Conservation (phyloP, 2,329 filamentous ascomycete genomes). For the Plectosphaerella sp. region DNA sequence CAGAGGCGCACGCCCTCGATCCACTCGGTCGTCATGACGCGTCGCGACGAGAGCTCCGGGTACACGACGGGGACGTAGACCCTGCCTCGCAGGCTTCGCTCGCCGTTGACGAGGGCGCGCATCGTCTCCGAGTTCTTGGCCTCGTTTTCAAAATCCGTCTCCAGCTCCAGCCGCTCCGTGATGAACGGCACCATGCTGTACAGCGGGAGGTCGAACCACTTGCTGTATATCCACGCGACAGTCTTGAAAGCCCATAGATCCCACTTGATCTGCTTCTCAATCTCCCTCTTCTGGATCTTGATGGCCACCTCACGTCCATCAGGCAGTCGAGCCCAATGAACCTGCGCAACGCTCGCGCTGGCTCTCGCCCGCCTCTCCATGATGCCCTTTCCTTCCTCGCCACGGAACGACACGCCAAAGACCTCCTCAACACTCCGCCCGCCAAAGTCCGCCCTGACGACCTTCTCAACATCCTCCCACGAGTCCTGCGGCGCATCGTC, state of each 20-base stretch:
- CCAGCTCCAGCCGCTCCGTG: slow-evolving; percentile 82
- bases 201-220: slow-evolving; percentile 88
- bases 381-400: slow-evolving; percentile 62
- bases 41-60: slow-evolving; percentile 72
- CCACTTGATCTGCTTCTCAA: slow-evolving; percentile 85
- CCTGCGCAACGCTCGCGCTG: slow-evolving; percentile 91
- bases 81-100: slow-evolving; percentile 69
- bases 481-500: slow-evolving; percentile 93
- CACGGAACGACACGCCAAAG: slow-evolving; percentile 80
- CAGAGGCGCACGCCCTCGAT: slow-evolving; percentile 91
- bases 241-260: slow-evolving; percentile 96
- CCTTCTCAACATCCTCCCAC: slow-evolving; percentile 80
- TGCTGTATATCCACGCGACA: slow-evolving; percentile 76
- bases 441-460: slow-evolving; percentile 87
- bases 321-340: slow-evolving; percentile 83
- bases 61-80: slow-evolving; percentile 90
- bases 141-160: slow-evolving; percentile 93
- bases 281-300: slow-evolving; percentile 96
- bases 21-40: slow-evolving; percentile 95
- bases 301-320: slow-evolving; percentile 91
- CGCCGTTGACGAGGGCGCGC: slow-evolving; percentile 68
- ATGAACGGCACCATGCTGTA: slow-evolving; percentile 91
- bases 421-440: slow-evolving; percentile 80
- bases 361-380: slow-evolving; percentile 60
- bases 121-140: slow-evolving; percentile 84